A percentile compares a stretch with the other conserved stretches of the same genome.
phyloP scores from a whole-genome alignment of 148 eudicot species.

The Heliosperma pusillum region DNA sequence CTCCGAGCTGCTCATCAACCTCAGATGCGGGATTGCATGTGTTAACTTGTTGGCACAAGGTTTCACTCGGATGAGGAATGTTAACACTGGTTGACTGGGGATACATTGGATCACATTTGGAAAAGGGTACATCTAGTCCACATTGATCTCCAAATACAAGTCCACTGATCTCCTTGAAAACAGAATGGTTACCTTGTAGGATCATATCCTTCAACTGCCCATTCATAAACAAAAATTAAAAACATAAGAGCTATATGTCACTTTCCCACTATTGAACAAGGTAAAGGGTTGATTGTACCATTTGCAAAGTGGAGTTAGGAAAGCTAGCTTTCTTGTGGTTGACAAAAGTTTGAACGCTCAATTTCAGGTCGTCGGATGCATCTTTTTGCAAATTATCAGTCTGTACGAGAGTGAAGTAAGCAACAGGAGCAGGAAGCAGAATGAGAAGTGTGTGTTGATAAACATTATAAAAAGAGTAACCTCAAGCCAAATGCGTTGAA shows the following conservation, averaged over 20 bases:
- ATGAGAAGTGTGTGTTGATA: background rate
- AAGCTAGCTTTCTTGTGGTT: conserved; percentile 43
- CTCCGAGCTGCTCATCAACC: too few relatives aligned
- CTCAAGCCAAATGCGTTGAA: conserved; percentile 37
- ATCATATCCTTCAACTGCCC: conserved; percentile 59
- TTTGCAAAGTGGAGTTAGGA: conserved; percentile 42
- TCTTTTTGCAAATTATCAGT: conserved; percentile 27
- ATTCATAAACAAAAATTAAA: conserved; percentile 4
- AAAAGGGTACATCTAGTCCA: conserved; percentile 20
- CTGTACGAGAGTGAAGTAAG: conserved; percentile 27
- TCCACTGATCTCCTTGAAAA: conserved; percentile 39
- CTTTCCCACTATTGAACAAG: background rate
- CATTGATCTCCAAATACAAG: too few relatives aligned
- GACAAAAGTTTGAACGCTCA: conserved; percentile 42
- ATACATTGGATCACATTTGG: conserved; percentile 23
- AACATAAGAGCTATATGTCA: background rate
- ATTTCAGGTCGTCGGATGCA: conserved; percentile 32
- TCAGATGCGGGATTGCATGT: too few relatives aligned
- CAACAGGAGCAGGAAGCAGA: background rate
- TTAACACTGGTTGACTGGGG: conserved; percentile 10
- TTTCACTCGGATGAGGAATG: conserved; percentile 1
- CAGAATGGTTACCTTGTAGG: conserved; percentile 38
- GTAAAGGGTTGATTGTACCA: conserved; percentile 34
- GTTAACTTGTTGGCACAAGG: conserved; percentile 6
- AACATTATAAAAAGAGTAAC: conserved; percentile 20